Evolutionary conservation across 768 basidiomycete genomes (phyloP).

Genomic region (Coprinopsis strossmayeri): DNA sequence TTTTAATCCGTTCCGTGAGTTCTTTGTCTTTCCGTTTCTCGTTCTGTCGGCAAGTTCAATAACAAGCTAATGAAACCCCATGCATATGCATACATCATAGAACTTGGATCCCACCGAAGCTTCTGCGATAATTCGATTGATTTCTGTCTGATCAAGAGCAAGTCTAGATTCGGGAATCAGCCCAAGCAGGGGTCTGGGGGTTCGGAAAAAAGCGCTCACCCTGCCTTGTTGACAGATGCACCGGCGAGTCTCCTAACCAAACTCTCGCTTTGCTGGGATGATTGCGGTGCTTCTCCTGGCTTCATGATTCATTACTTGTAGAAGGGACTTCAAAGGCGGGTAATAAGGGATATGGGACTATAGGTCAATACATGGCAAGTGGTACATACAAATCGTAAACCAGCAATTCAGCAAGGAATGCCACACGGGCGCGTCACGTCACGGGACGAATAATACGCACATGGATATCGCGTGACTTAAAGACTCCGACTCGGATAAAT

Average conservation of each 20-base stretch:
- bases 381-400: too few species aligned
- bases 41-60: slow-evolving; percentile 39
- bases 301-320: too few species aligned
- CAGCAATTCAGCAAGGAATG: too few species aligned
- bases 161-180: slow-evolving; percentile 40
- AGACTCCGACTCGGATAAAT: too few species aligned
- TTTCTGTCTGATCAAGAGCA: slow-evolving; percentile 72
- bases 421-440: too few species aligned
- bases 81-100: slow-evolving; percentile 66
- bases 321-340: too few species aligned
- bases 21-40: slow-evolving; percentile 89
- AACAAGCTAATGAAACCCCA: not conserved
- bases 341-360: too few species aligned
- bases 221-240: slow-evolving; percentile 85
- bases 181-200: too few species aligned
- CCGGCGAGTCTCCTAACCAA: slow-evolving; percentile 79
- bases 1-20: slow-evolving; percentile 68
- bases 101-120: slow-evolving; percentile 92
- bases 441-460: too few species aligned
- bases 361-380: too few species aligned
- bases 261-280: slow-evolving; percentile 61
- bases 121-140: slow-evolving; percentile 85
- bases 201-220: slow-evolving; percentile 49
- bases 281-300: not conserved
- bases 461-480: too few species aligned